These are phyloP conservation scores for Heritiera fomes DNA, from an alignment of 345 rosid species.

Conservation along the genomic window DNA sequence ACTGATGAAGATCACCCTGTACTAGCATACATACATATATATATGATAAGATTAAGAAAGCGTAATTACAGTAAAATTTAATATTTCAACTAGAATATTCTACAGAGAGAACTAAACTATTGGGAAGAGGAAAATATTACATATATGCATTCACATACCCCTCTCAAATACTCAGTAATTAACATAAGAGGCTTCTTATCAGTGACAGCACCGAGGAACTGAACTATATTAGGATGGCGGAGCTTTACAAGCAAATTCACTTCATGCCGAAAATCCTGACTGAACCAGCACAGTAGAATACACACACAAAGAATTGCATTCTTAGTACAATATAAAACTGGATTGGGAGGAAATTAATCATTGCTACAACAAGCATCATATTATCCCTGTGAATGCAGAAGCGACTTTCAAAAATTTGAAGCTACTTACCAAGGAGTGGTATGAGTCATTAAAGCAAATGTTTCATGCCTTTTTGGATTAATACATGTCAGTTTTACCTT, in stretches of 20 bases:
- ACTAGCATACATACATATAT: constrained; percentile 11
- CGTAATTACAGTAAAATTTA: constrained; percentile 13
- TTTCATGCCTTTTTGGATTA: constrained; percentile 1
- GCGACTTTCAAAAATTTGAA: background rate
- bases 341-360: constrained; percentile 3
- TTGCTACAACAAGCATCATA: constrained; percentile 20
- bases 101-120: constrained; percentile 13
- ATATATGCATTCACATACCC: constrained; percentile 53
- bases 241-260: constrained; percentile 95
- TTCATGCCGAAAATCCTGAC: constrained; percentile 99
- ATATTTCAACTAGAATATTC: constrained; percentile 14
- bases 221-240: constrained; percentile 99
- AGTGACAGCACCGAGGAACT: constrained; percentile 97
- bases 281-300: constrained; percentile 41
- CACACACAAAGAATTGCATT: constrained; percentile 15
- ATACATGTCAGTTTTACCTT: background rate
- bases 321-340: background rate
- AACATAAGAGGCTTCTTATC: constrained; percentile 98
- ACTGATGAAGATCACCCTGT: constrained; percentile 96
- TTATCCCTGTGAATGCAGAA: background rate
- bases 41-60: constrained; percentile 19
- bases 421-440: background rate
- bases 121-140: constrained; percentile 14
- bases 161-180: constrained; percentile 89
- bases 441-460: background rate